Evolutionary conservation across 1,284 basidiomycete genomes (phyloP).

Genomic region (Cutaneotrichosporon sp.): DNA sequence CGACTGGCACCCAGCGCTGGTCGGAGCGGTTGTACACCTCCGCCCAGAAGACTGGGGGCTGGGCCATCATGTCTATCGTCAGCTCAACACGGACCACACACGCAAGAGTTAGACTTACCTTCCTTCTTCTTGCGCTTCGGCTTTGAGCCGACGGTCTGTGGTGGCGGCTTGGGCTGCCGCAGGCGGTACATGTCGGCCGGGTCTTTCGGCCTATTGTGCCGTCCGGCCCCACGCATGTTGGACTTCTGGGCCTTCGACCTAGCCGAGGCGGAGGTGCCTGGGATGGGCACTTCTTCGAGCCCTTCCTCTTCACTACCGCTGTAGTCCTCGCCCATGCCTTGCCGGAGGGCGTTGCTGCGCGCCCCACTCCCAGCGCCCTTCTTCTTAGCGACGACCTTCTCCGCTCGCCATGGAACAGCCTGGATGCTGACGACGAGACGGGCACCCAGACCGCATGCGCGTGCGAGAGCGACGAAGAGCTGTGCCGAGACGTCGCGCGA

Average conservation of each 20-base stretch:
- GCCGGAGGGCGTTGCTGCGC: conserved; percentile 9
- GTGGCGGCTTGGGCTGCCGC: conserved; percentile 30
- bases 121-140: conserved; percentile 39
- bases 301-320: conserved; percentile 40
- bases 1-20: conserved; percentile 88
- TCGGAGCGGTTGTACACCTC: conserved; percentile 95
- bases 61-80: conserved; percentile 39
- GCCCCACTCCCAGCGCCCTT: conserved; percentile 39
- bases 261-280: background rate
- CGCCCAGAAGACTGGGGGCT: conserved; percentile 94
- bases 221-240: conserved; percentile 6
- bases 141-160: conserved; percentile 32
- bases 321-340: conserved; percentile 16
- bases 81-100: background rate
- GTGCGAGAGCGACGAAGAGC: conserved; percentile 86
- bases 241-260: background rate
- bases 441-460: conserved; percentile 82
- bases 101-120: conserved; percentile 25
- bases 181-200: conserved; percentile 47
- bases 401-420: conserved; percentile 75
- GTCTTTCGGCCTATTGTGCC: conserved; percentile 22
- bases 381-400: conserved; percentile 47
- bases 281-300: conserved; percentile 29
- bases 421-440: conserved; percentile 88
- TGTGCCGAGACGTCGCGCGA: conserved; percentile 86